phyloP scores from a whole-genome alignment of 768 basidiomycete species.

The Tricholoma flavovirens region DNA sequence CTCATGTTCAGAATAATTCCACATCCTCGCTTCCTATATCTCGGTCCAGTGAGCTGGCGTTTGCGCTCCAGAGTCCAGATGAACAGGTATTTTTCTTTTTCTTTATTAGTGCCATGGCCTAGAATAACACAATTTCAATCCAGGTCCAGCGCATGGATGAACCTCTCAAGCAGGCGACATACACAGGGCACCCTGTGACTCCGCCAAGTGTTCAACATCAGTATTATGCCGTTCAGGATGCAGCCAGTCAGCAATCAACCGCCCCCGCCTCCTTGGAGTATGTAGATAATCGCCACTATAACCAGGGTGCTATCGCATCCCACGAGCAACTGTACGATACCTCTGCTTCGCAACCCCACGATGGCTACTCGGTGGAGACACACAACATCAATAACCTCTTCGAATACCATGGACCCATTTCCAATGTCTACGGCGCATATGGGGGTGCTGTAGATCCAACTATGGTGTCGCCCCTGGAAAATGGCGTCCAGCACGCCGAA shows the following conservation, averaged over 20 bases:
- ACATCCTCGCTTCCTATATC: slow-evolving; percentile 23
- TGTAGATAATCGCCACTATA: slow-evolving; percentile 11
- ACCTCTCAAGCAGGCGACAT: neutral
- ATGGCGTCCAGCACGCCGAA: slow-evolving; percentile 2
- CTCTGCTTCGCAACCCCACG: slow-evolving; percentile 7
- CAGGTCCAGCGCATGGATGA: neutral
- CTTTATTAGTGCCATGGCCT: neutral
- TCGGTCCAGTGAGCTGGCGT: slow-evolving; percentile 30
- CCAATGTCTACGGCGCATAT: slow-evolving; percentile 1
- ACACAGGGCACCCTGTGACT: slow-evolving; percentile 1
- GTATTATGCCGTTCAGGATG: slow-evolving; percentile 12
- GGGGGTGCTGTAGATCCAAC: slow-evolving; percentile 5
- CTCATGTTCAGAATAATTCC: slow-evolving; percentile 18
- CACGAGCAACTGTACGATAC: slow-evolving; percentile 7
- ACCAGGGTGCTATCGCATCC: neutral
- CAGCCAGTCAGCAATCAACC: slow-evolving; percentile 6
- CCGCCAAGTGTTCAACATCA: slow-evolving; percentile 9
- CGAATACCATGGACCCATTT: slow-evolving; percentile 6
- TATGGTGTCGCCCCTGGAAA: neutral
- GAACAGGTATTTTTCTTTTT: slow-evolving; percentile 18
- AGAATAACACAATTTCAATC: neutral
- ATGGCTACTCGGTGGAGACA: slow-evolving; percentile 14
- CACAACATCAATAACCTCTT: slow-evolving; percentile 6
- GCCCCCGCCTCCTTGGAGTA: slow-evolving; percentile 7
- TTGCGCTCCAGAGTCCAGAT: slow-evolving; percentile 27